Base-by-base conservation (phyloP, 306 rosid species). In the Pyrus pyrifolia region DNA sequence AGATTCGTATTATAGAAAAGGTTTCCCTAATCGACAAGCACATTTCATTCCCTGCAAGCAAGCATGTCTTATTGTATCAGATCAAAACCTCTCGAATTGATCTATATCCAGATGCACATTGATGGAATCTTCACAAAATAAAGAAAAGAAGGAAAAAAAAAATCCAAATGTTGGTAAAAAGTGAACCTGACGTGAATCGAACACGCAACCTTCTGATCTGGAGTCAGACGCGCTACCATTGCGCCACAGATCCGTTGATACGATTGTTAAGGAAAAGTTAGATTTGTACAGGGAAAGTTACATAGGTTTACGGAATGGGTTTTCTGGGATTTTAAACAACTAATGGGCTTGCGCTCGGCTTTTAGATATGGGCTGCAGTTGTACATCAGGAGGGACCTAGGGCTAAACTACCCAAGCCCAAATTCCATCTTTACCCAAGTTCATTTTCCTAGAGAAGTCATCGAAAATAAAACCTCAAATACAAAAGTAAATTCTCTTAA, bases 201-300 rank as follows among this genome's bases (percentile, higher is more conserved):
- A 74, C 78, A 74, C 70, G 78, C 78, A 74, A 74, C 78, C 78
- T 74, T 74, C 78, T 74, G 83, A 79, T 73, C 83, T 79, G 83
- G 83, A 79, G 83, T 79, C 83, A 79, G 83, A 79, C 78, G 83
- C 78, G 78, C 78, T 74, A 74, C 78, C 78, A 74, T 74, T 74
- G 78, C 78, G 78, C 78, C 78, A 74, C 78, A 29, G 78, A 74
- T 74, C 78, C 78, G 4, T 35, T 57, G 22, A 27, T 55, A 3
- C 0, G 4, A 2, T 4, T 22, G 3, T 3, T 12, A 3, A 23
- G 25, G 25, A 1, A 23, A 23, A 23, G 25, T 23, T 23, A 23
- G 25, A 23, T 23, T 23, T 25, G 25, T 25, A 1, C 1, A 2
- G 61, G 61, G 5, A 27, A 11, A 1, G 2, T 6, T 0, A 2